Conservation (phyloP, 2,329 filamentous ascomycete genomes). For the Corniculantispora saksenae region DNA sequence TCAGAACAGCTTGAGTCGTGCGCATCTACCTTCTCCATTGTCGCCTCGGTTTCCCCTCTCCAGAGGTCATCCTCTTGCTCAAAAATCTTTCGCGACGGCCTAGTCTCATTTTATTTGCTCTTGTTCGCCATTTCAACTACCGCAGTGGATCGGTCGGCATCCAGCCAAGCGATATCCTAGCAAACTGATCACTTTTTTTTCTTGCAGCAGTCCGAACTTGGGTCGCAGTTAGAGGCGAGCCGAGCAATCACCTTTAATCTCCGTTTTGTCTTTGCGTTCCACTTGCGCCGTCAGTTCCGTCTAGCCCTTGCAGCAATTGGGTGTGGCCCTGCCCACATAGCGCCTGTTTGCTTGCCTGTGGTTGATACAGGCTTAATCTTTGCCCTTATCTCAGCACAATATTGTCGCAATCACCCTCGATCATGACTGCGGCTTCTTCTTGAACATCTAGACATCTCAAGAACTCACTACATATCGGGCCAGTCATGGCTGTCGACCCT, state of each 20-base stretch:
- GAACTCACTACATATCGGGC: neutral
- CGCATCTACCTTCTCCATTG: neutral
- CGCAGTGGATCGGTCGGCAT: neutral
- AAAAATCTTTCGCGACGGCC: neutral
- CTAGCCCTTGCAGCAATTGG: neutral
- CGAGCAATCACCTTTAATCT: constrained; percentile 1
- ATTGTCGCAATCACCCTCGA: neutral
- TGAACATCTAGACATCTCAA: neutral
- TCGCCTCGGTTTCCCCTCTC: neutral
- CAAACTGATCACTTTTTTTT: neutral
- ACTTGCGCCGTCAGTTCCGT: neutral
- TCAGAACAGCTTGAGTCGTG: neutral
- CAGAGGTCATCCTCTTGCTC: neutral
- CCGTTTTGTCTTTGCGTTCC: neutral
- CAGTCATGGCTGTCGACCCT: constrained; percentile 1
- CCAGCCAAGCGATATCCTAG: neutral
- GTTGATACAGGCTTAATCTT: neutral
- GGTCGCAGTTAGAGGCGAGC: neutral
- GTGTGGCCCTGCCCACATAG: neutral
- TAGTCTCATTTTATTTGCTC: neutral
- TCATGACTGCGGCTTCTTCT: neutral
- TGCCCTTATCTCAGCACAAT: neutral
- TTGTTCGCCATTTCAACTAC: neutral
- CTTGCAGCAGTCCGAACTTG: neutral
- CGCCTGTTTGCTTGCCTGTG: neutral